Evolutionary conservation across 129 eudicot genomes (phyloP).

Genomic region (Helichrysum umbraculigerum): DNA sequence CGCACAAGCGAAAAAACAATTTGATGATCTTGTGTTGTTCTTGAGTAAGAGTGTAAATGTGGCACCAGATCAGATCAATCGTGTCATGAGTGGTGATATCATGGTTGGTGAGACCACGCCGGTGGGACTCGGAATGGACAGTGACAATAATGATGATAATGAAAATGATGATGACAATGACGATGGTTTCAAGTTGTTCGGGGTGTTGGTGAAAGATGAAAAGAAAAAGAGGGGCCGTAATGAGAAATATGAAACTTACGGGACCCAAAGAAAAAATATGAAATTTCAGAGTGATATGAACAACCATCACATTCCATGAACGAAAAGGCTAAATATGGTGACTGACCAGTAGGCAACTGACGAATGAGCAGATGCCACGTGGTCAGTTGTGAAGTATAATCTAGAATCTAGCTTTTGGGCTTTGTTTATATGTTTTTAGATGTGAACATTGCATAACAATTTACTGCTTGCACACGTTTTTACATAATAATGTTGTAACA

Average conservation of each 20-base stretch:
- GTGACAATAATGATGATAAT: constrained; percentile 18
- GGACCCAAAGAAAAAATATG: constrained; percentile 40
- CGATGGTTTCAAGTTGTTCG: constrained; percentile 62
- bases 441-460: background rate
- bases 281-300: constrained; percentile 31
- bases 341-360: constrained; percentile 49
- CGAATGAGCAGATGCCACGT: constrained; percentile 7
- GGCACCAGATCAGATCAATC: constrained; percentile 54
- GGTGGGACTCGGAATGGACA: background rate
- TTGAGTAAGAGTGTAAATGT: constrained; percentile 45
- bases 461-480: background rate
- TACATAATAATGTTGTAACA: background rate
- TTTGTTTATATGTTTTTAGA: constrained; percentile 13
- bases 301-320: constrained; percentile 37
- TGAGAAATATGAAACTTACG: constrained; percentile 32
- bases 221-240: constrained; percentile 54
- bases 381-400: constrained; percentile 1
- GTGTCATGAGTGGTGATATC: constrained; percentile 38
- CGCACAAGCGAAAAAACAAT: constrained; percentile 54
- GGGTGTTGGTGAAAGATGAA: constrained; percentile 63
- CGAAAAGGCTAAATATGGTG: constrained; percentile 35
- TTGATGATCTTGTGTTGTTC: constrained; percentile 56
- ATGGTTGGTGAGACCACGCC: constrained; percentile 27
- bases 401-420: background rate
- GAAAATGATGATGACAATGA: constrained; percentile 20